Conservation (phyloP, 1,284 basidiomycete species). For the Trametes pubescens region DNA sequence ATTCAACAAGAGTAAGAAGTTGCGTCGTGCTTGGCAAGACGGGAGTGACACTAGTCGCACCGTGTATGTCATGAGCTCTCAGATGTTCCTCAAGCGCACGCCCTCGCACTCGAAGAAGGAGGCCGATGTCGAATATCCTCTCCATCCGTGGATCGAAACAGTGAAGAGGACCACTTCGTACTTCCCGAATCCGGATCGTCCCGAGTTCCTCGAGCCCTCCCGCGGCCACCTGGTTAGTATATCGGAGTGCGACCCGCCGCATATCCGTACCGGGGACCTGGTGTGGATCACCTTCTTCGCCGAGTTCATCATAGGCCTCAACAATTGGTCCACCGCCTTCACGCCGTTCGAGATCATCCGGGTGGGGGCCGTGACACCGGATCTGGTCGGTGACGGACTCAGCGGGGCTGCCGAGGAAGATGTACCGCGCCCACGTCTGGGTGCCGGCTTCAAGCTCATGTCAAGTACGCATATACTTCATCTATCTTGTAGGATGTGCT, state of each 20-base stretch:
- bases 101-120: neutral
- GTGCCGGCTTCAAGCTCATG: no score
- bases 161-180: neutral
- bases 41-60: neutral
- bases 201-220: neutral
- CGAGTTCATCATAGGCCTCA: slow-evolving; percentile 3
- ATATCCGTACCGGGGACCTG: neutral
- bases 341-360: neutral
- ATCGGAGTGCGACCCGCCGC: neutral
- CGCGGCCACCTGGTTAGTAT: neutral
- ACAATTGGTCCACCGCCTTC: slow-evolving; percentile 1
- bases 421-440: no score
- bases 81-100: slow-evolving; percentile 1
- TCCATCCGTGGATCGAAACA: neutral
- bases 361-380: neutral
- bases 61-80: neutral
- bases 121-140: neutral
- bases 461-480: no score
- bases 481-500: no score
- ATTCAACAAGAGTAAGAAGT: neutral
- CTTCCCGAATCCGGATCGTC: slow-evolving; percentile 3
- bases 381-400: slow-evolving; percentile 3
- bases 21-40: neutral
- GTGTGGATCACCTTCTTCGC: slow-evolving; percentile 5
- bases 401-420: no score